Base-by-base conservation (phyloP, 2,329 filamentous ascomycete genomes). In the Aspergillus neoniger region DNA sequence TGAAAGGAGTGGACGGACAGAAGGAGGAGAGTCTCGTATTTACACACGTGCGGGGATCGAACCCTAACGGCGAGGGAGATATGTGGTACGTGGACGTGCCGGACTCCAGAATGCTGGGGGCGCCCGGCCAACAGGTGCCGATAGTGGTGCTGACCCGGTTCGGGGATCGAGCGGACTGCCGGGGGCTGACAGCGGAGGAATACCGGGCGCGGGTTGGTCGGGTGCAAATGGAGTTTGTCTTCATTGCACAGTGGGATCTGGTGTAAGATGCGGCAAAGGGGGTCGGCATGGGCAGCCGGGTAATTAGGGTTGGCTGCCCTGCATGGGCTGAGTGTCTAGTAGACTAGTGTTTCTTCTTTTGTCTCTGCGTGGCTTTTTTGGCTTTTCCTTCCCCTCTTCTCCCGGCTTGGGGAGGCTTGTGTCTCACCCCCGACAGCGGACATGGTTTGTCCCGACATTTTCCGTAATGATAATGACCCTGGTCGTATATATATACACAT, bases 21-120 rank as follows among this genome's bases (percentile, higher is more conserved):
- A 85, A 88, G 54, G 84, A 89, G 9, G 86, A 92, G 47, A 82
- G 86, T 57, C 77, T 94, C 1, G 86, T 90, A 0, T 85, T 96
- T 57, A 85, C 91, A 53, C 72, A 79, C 59, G 66, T 77, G 38
- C 72, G 67, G 15, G 76, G 76, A 38, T 68, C 73, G 5, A 72
- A 70, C 5, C 67, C 74, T 4, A 72, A 72, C 69, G 89, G 86
- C n/a, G 90, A 94, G 61, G 91, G 90, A 14, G 89, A 85, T 70
- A 87, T 88, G 77, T 96, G 90, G 86, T 96, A 91, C 87, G 77
- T 87, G 1, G 94, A 97, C 75, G 84, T 97, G 3, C 70, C 74
- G 4, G 80, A 83, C 25, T 82, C 86, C 1, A 76, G 80, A 32
- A 84, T 88, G 59, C 77, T 96, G 19, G 91, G 91, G 1, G 81